A percentile compares a stretch with the other conserved stretches of the same genome.
Evolutionary conservation across 1,284 basidiomycete species (phyloP).

Genomic region (Ceratobasidium sp.): DNA sequence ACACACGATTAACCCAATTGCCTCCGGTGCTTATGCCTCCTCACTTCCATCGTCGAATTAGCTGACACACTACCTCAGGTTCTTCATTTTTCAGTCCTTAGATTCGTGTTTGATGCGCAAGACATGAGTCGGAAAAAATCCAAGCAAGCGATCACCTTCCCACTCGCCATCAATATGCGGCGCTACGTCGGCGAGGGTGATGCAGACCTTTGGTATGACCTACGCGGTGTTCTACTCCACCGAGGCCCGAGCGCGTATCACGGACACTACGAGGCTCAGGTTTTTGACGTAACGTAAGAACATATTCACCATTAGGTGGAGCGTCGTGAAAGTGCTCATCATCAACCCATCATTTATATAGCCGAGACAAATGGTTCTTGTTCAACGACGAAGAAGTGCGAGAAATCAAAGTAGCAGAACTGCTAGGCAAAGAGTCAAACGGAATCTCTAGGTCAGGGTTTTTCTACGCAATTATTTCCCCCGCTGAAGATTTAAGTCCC

Average conservation of each 20-base stretch:
- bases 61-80: constrained; percentile 48
- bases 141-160: constrained; percentile 80
- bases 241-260: constrained; percentile 88
- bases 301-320: neutral
- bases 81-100: constrained; percentile 87
- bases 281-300: constrained; percentile 77
- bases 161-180: constrained; percentile 76
- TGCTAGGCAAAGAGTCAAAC: constrained; percentile 7
- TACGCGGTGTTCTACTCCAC: constrained; percentile 85
- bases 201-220: constrained; percentile 65
- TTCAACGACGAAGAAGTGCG: constrained; percentile 80
- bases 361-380: constrained; percentile 82
- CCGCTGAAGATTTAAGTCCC: neutral
- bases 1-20: constrained; percentile 70
- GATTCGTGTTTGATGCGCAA: constrained; percentile 86
- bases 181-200: constrained; percentile 61
- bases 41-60: neutral
- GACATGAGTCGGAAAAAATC: constrained; percentile 84
- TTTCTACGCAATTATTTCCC: neutral
- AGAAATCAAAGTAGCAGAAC: constrained; percentile 30
- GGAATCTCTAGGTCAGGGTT: constrained; percentile 11
- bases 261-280: constrained; percentile 92
- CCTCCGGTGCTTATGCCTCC: constrained; percentile 68
- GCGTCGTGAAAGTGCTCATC: neutral
- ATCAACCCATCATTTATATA: constrained; percentile 52